Conservation (phyloP, 345 rosid species). For the Anacardium occidentale region DNA sequence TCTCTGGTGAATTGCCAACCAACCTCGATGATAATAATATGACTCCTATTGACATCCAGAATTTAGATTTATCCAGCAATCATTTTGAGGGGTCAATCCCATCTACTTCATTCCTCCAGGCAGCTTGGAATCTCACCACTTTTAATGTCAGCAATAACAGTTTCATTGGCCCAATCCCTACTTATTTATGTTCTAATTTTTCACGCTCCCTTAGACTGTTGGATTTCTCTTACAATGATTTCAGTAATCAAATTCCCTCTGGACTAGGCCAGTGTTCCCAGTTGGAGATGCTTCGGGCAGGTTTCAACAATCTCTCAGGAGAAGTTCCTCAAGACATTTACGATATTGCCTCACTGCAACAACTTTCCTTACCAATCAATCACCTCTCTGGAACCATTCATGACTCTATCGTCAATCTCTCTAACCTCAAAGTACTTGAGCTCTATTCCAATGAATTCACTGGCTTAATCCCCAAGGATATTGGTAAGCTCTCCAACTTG, state of each 20-base stretch:
- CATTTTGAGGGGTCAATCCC: neutral
- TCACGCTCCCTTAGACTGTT: neutral
- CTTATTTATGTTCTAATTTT: neutral
- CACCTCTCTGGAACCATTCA: conserved; percentile 3
- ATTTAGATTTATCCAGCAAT: conserved; percentile 7
- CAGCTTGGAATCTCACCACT: neutral
- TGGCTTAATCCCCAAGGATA: conserved; percentile 10
- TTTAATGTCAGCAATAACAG: conserved; percentile 18
- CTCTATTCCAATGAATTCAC: conserved; percentile 9
- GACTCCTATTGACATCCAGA: neutral
- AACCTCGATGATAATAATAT: neutral
- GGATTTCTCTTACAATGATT: conserved; percentile 16
- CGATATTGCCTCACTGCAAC: neutral
- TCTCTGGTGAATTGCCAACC: conserved; percentile 20
- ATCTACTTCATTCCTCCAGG: neutral
- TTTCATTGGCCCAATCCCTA: conserved; percentile 11
- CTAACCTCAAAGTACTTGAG: conserved; percentile 8
- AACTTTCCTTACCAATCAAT: conserved; percentile 9
- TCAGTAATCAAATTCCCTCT: neutral
- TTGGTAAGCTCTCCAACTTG: conserved; percentile 19
- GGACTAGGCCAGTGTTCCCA: conserved; percentile 12
- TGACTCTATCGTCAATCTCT: neutral
- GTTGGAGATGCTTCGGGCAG: conserved; percentile 18
- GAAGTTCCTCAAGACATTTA: conserved; percentile 5
- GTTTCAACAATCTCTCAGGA: conserved; percentile 19